Conservation (phyloP, 2,329 filamentous ascomycete species). For the Cytospora leucostoma region DNA sequence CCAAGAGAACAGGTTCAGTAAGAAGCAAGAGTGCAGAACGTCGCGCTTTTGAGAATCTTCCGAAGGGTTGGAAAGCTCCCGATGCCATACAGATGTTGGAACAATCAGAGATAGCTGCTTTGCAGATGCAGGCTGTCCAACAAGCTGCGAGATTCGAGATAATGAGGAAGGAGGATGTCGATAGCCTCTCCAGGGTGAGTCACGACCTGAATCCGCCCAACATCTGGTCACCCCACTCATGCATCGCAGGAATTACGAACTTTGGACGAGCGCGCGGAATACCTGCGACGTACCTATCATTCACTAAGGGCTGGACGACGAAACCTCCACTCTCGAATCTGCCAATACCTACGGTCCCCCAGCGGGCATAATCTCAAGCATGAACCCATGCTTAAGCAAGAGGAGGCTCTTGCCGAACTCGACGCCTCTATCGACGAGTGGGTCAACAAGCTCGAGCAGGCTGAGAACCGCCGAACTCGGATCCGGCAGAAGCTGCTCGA, state of each 20-base stretch:
- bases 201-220: not conserved
- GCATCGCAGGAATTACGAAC: conserved; percentile 65
- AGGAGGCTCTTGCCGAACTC: conserved; percentile 75
- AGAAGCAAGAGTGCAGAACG: conserved; percentile 54
- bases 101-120: conserved; percentile 48
- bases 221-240: not conserved
- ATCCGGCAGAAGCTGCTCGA: conserved; percentile 80
- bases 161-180: conserved; percentile 63
- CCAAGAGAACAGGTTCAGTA: conserved; percentile 46
- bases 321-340: conserved; percentile 75
- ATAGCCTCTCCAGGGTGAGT: conserved; percentile 63
- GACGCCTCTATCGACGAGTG: conserved; percentile 80
- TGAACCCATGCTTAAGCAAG: conserved; percentile 76
- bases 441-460: conserved; percentile 76
- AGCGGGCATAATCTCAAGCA: conserved; percentile 71
- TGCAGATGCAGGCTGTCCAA: conserved; percentile 62
- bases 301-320: conserved; percentile 74
- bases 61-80: conserved; percentile 55
- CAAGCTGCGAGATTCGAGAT: conserved; percentile 67
- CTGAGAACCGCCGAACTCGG: conserved; percentile 73
- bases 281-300: conserved; percentile 74
- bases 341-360: conserved; percentile 72
- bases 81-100: conserved; percentile 54
- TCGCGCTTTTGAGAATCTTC: conserved; percentile 61
- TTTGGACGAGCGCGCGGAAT: conserved; percentile 77